Conservation (phyloP, 1,284 basidiomycete species). For the Tremellales sp. region DNA sequence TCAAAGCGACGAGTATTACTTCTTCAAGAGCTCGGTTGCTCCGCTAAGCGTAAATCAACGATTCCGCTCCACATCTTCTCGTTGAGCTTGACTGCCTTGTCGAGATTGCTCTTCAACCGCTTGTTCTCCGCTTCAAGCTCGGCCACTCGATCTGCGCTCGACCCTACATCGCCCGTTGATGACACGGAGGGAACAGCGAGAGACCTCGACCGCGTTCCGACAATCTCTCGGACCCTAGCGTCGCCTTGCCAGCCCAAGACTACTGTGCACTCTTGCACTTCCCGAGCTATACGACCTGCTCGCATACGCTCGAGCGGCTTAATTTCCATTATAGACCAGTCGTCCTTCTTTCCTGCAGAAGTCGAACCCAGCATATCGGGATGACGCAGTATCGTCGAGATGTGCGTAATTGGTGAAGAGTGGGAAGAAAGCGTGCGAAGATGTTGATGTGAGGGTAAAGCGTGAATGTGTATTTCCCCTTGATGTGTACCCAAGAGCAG, state of each 20-base stretch:
- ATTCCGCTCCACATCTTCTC: conserved; percentile 85
- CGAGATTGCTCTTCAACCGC: conserved; percentile 62
- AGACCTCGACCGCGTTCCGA: conserved; percentile 1
- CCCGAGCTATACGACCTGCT: conserved; percentile 26
- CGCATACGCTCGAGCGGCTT: conserved; percentile 45
- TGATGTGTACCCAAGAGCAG: conserved; percentile 68
- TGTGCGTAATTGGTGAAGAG: conserved; percentile 66
- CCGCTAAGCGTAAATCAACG: conserved; percentile 33
- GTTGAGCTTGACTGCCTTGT: conserved; percentile 76
- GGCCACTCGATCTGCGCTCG: conserved; percentile 39
- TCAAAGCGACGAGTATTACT: not conserved
- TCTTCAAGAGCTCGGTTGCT: no score
- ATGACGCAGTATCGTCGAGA: conserved; percentile 73
- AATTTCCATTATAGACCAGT: conserved; percentile 45
- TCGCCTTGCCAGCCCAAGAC: conserved; percentile 15
- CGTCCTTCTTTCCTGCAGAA: conserved; percentile 12
- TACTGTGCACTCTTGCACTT: conserved; percentile 33
- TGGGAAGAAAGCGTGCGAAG: conserved; percentile 70
- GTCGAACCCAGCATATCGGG: conserved; percentile 62
- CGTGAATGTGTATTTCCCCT: conserved; percentile 76
- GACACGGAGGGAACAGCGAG: not conserved
- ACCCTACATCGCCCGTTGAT: not conserved
- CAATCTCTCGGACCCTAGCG: conserved; percentile 11
- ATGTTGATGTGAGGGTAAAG: conserved; percentile 83
- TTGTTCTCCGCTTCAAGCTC: conserved; percentile 69